These are phyloP conservation scores for Pichia manshurica DNA, from an alignment of 805 yeast genomes.

Conservation along the genomic window DNA sequence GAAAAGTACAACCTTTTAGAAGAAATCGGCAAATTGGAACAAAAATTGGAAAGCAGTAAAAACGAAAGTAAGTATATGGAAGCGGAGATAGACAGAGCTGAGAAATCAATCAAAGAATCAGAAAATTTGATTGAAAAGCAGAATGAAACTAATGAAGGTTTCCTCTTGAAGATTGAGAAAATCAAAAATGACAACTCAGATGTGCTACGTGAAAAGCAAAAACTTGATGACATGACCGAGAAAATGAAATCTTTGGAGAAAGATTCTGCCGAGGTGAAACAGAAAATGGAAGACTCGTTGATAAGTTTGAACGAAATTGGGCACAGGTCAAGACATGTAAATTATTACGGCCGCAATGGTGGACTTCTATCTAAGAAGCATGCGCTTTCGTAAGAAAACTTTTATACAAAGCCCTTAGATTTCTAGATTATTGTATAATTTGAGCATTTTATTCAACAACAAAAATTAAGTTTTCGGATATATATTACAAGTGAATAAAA, in stretches of 20 bases:
- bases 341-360: constrained; percentile 12
- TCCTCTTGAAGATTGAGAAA: constrained; percentile 12
- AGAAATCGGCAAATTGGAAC: constrained; percentile 38
- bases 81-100: constrained; percentile 51
- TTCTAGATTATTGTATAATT: no score
- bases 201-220: background rate
- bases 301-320: constrained; percentile 27
- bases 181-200: constrained; percentile 11
- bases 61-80: constrained; percentile 63
- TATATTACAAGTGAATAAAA: no score
- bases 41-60: constrained; percentile 39
- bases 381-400: background rate
- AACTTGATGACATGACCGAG: background rate
- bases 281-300: constrained; percentile 20
- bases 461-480: no score
- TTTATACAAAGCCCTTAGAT: no score
- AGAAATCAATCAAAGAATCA: constrained; percentile 43
- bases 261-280: background rate
- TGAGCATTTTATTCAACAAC: no score
- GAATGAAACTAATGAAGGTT: constrained; percentile 10
- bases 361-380: background rate
- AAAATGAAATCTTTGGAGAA: background rate
- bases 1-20: constrained; percentile 42
- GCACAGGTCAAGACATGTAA: constrained; percentile 13
- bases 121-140: constrained; percentile 26